Evolutionary conservation across 192 early-diverging fungal genomes (phyloP).

Genomic region (Piromyces finnis): DNA sequence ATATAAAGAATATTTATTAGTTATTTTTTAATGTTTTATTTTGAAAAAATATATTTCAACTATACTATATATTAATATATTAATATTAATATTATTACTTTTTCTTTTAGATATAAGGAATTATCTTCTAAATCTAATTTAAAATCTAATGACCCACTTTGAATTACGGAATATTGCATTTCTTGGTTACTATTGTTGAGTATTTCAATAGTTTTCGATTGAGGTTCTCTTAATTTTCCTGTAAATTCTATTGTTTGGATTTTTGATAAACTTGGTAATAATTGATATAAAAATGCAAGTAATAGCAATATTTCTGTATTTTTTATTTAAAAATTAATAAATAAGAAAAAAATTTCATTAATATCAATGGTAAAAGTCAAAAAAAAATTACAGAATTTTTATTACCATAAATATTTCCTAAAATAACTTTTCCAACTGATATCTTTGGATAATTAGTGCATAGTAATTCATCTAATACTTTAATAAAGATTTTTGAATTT

Average conservation of each 20-base stretch:
- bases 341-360: too few relatives aligned
- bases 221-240: background rate
- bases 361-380: too few relatives aligned
- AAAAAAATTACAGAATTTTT: too few relatives aligned
- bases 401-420: background rate
- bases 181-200: background rate
- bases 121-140: background rate
- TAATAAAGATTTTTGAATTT: background rate
- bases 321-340: too few relatives aligned
- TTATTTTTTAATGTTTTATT: too few relatives aligned
- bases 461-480: background rate
- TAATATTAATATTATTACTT: too few relatives aligned
- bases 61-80: too few relatives aligned
- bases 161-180: background rate
- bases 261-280: background rate
- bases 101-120: background rate
- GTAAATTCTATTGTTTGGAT: background rate
- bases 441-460: background rate
- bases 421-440: background rate
- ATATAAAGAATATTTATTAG: too few relatives aligned
- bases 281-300: background rate
- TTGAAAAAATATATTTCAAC: too few relatives aligned
- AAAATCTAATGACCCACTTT: background rate
- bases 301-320: background rate
- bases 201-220: background rate